Evolutionary conservation across 352 stramenopile genomes (phyloP).

Genomic region (Peronospora farinosa): DNA sequence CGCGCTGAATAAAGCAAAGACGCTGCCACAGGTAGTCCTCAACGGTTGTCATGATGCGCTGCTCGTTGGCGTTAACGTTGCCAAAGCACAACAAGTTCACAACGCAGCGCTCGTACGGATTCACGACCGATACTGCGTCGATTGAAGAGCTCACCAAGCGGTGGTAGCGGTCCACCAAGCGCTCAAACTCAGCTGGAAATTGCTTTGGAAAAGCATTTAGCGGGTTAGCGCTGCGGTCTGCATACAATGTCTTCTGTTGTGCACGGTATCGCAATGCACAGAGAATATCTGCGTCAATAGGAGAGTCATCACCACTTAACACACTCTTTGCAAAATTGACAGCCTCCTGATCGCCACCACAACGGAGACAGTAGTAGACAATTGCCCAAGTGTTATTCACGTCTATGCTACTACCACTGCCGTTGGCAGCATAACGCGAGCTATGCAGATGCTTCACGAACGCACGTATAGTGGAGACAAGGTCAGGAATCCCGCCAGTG

Average conservation of each 20-base stretch:
- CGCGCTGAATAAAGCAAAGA: slow-evolving; percentile 70
- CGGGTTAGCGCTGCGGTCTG: slow-evolving; percentile 28
- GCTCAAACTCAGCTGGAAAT: slow-evolving; percentile 54
- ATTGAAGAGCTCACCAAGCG: slow-evolving; percentile 64
- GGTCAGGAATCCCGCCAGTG: slow-evolving; percentile 59
- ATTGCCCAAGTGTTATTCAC: slow-evolving; percentile 66
- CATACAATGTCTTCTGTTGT: slow-evolving; percentile 49
- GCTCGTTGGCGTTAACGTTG: slow-evolving; percentile 71
- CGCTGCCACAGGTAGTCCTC: slow-evolving; percentile 86
- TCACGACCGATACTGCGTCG: slow-evolving; percentile 60
- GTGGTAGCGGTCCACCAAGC: slow-evolving; percentile 62
- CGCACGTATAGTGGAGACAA: slow-evolving; percentile 66
- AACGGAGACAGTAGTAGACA: slow-evolving; percentile 78
- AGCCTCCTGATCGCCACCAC: slow-evolving; percentile 63
- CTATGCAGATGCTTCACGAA: slow-evolving; percentile 76
- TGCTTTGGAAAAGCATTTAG: slow-evolving; percentile 60
- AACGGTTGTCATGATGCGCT: slow-evolving; percentile 69
- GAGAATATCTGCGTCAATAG: slow-evolving; percentile 53
- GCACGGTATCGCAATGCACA: slow-evolving; percentile 55
- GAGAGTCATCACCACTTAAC: slow-evolving; percentile 33
- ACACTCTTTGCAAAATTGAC: slow-evolving; percentile 45
- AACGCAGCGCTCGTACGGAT: slow-evolving; percentile 75
- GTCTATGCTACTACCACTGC: slow-evolving; percentile 29
- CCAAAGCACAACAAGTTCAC: slow-evolving; percentile 74
- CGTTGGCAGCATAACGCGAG: slow-evolving; percentile 45